Evolutionary conservation across 208 protist species (phyloP).

Genomic region (Leptomonas pyrrhocoris): DNA sequence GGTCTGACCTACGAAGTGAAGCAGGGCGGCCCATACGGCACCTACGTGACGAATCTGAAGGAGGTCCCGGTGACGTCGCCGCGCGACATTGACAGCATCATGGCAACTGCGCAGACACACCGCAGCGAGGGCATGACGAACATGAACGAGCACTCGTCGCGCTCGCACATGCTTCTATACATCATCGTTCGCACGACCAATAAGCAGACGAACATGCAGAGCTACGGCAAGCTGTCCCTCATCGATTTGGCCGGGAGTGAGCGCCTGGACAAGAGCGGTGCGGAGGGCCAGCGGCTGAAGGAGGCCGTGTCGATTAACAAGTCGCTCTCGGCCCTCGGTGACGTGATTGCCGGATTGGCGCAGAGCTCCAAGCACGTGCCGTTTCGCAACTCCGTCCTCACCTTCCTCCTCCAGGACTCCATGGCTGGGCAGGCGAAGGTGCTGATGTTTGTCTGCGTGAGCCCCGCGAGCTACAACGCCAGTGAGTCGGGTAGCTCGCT

Average conservation of each 20-base stretch:
- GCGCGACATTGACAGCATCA: conserved; percentile 81
- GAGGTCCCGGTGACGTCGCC: conserved; percentile 72
- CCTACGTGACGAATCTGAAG: conserved; percentile 90
- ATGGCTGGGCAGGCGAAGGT: conserved; percentile 95
- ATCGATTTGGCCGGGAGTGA: conserved; percentile 94
- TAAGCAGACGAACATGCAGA: conserved; percentile 86
- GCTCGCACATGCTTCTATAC: conserved; percentile 95
- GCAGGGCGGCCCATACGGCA: conserved; percentile 87
- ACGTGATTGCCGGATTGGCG: conserved; percentile 89
- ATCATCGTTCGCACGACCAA: conserved; percentile 90
- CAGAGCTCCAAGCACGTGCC: conserved; percentile 89
- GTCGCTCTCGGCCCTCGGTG: conserved; percentile 88
- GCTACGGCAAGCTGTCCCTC: conserved; percentile 93
- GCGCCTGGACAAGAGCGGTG: conserved; percentile 88
- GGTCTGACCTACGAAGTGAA: conserved; percentile 83
- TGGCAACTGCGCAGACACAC: conserved; percentile 71
- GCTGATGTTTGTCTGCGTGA: conserved; percentile 96
- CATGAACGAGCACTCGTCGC: conserved; percentile 94
- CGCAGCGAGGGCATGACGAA: conserved; percentile 89
- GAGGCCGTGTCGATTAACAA: conserved; percentile 94
- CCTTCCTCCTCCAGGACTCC: conserved; percentile 91
- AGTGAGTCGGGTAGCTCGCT: conserved; percentile 90
- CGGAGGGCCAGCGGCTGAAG: conserved; percentile 85
- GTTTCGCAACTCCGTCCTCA: conserved; percentile 92
- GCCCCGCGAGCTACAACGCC: conserved; percentile 92